Base-by-base conservation (phyloP, 306 rosid genomes). In the Vicia sativa region DNA sequence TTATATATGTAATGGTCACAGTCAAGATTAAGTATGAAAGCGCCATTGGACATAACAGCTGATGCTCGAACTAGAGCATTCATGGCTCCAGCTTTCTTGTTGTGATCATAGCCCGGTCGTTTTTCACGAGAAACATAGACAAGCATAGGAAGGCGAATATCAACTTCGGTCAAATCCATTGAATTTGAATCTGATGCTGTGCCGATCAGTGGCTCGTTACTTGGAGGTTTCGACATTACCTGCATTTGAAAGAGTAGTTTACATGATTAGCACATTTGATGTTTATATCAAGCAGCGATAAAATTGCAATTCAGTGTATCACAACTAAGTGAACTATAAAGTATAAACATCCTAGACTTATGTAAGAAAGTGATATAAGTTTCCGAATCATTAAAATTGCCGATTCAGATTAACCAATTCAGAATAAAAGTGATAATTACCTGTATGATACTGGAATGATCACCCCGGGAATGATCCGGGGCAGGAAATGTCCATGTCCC, bases 61-160 rank as follows among this genome's bases (percentile, higher is more conserved):
- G 96, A 89, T 53, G 96, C 88, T 67, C 92, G 84, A 74, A 89
- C 96, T 9, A 89, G 18, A 10, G 92, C 96, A 68, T 89, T 89
- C 96, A 89, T 89, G 5, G 96, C 96, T 44, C 96, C 96, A 0
- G 92, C 96, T 72, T 89, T 89, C 78, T 89, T 89, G 87, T 89
- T 89, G 84, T 89, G 96, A 76, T 89, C 96, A 68, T 86, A 86
- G 50, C 96, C 92, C 9, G 96, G 88, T 68, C 96, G 79, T 65
- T 89, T 89, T 71, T 89, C 96, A 10, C 96, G 96, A 53, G 96
- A 84, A 74, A 86, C 84, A 29, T 89, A 86, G 62, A 89, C 96
- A 13, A 89, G 91, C 92, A 86, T 73, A 25, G 96, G 96, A 70
- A 89, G 90, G 25, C 96, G 96, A 62, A 86, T 86, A 67, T 89